Conservation (phyloP, 2,329 filamentous ascomycete species). For the Cladosporium halotolerans region DNA sequence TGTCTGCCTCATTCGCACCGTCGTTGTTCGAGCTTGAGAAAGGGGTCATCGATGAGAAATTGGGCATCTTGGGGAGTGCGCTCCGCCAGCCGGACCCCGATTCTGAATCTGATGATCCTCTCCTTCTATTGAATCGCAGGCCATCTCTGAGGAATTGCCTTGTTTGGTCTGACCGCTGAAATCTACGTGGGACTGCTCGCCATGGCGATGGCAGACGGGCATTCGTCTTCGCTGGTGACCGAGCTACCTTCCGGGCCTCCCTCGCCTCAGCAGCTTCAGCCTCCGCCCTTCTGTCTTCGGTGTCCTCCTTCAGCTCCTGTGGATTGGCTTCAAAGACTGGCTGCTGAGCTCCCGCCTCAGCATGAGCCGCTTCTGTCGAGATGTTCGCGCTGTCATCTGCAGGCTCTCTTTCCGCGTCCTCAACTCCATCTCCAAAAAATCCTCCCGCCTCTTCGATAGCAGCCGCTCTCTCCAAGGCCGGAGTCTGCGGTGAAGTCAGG, state of each 20-base stretch:
- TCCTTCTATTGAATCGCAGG: conserved; percentile 31
- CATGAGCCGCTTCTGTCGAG: conserved; percentile 2
- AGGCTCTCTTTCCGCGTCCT: conserved; percentile 9
- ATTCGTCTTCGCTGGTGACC: conserved; percentile 2
- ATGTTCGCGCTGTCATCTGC: conserved; percentile 6
- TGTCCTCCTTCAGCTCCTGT: background rate
- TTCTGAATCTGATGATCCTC: conserved; percentile 36
- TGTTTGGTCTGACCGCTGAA: conserved; percentile 31
- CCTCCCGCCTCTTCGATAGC: conserved; percentile 45
- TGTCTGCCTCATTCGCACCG: conserved; percentile 13
- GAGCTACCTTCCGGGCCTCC: background rate
- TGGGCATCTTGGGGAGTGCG: conserved; percentile 27
- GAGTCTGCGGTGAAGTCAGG: conserved; percentile 51
- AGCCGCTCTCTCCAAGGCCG: conserved; percentile 53
- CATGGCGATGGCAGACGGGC: conserved; percentile 41
- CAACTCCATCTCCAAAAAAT: conserved; percentile 37
- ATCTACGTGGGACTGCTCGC: conserved; percentile 34
- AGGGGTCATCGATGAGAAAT: conserved; percentile 23
- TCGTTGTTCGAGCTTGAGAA: conserved; percentile 17
- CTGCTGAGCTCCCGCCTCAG: conserved; percentile 4
- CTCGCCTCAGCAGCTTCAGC: background rate
- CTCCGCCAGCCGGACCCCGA: conserved; percentile 20
- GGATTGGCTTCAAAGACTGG: background rate
- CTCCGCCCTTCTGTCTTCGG: conserved; percentile 1
- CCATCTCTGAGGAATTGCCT: conserved; percentile 34